Evolutionary conservation across 176 grass and related monocot genomes (phyloP).

Genomic region (Eremochloa ophiuroides): DNA sequence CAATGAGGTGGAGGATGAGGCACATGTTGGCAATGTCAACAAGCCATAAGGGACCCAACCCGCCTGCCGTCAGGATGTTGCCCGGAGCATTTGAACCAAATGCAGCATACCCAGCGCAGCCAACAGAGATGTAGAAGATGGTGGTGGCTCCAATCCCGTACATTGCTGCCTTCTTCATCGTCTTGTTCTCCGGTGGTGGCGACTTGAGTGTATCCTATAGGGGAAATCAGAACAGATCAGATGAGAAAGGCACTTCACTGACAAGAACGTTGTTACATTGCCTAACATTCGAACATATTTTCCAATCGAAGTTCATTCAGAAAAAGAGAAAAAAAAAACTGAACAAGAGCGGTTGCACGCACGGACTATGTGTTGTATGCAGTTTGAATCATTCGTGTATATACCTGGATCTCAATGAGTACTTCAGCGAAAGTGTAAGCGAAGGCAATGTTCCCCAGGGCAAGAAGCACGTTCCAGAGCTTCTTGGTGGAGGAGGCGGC

Average conservation of each 20-base stretch:
- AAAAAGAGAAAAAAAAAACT: too few species aligned
- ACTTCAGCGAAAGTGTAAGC: constrained; percentile 91
- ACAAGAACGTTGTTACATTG: neutral
- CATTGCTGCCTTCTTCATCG: constrained; percentile 76
- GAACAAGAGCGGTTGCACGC: neutral
- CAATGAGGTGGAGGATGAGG: constrained; percentile 67
- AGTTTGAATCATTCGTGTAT: too few species aligned
- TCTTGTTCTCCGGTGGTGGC: constrained; percentile 63
- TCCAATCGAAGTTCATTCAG: neutral
- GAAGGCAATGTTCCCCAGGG: constrained; percentile 86
- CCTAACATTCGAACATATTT: neutral
- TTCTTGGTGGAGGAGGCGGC: constrained; percentile 40
- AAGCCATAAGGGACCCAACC: constrained; percentile 70
- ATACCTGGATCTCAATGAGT: constrained; percentile 86
- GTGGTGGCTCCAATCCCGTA: constrained; percentile 73
- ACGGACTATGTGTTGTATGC: too few species aligned
- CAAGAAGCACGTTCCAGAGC: constrained; percentile 63
- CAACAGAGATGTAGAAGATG: constrained; percentile 69
- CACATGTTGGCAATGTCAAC: constrained; percentile 71
- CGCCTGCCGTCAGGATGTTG: constrained; percentile 62
- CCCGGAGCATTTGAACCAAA: constrained; percentile 63
- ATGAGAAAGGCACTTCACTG: neutral
- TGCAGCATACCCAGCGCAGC: constrained; percentile 65
- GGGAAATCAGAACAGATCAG: neutral
- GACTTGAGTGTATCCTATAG: constrained; percentile 76